Conservation (phyloP, 1,284 basidiomycete genomes). For the Rhodotorula sp. region DNA sequence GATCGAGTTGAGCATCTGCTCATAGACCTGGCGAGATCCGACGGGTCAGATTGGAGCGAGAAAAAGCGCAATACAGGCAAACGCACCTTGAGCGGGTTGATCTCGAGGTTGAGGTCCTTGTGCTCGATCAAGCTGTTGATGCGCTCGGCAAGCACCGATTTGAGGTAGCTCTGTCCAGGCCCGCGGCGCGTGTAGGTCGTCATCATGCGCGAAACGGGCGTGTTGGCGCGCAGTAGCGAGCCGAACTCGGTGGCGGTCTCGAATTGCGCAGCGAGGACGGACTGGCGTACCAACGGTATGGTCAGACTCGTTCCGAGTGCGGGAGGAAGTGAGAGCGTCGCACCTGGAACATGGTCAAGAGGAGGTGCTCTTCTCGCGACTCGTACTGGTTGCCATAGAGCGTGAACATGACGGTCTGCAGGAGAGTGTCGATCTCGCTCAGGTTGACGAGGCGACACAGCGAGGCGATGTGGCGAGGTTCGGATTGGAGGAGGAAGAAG, state of each 20-base stretch:
- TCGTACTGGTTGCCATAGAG: conserved; percentile 99
- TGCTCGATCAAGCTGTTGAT: conserved; percentile 98
- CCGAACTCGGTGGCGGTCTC: conserved; percentile 98
- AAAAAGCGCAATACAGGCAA: conserved; percentile 5
- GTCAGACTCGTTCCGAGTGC: not conserved
- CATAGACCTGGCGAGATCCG: conserved; percentile 68
- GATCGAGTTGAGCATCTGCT: conserved; percentile 97
- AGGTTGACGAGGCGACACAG: conserved; percentile 96
- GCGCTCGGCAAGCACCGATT: conserved; percentile 91
- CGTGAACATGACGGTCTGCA: conserved; percentile 99
- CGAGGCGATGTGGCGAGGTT: conserved; percentile 93
- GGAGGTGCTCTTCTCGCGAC: conserved; percentile 93
- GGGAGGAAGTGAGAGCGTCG: conserved; percentile 29
- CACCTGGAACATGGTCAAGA: conserved; percentile 93
- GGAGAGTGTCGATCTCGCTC: conserved; percentile 94
- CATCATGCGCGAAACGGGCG: conserved; percentile 99
- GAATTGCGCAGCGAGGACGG: conserved; percentile 95
- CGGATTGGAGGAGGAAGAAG: conserved; percentile 96
- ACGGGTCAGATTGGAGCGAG: not conserved
- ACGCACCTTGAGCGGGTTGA: conserved; percentile 90
- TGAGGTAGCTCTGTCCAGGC: conserved; percentile 95
- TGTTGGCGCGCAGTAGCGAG: conserved; percentile 94
- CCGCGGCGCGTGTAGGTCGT: conserved; percentile 98
- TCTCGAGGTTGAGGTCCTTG: conserved; percentile 96
- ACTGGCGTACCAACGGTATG: conserved; percentile 55